A percentile compares a stretch with the other conserved stretches of the same genome.
Evolutionary conservation across 306 rosid genomes (phyloP).

Genomic region (Prunus dulcis): DNA sequence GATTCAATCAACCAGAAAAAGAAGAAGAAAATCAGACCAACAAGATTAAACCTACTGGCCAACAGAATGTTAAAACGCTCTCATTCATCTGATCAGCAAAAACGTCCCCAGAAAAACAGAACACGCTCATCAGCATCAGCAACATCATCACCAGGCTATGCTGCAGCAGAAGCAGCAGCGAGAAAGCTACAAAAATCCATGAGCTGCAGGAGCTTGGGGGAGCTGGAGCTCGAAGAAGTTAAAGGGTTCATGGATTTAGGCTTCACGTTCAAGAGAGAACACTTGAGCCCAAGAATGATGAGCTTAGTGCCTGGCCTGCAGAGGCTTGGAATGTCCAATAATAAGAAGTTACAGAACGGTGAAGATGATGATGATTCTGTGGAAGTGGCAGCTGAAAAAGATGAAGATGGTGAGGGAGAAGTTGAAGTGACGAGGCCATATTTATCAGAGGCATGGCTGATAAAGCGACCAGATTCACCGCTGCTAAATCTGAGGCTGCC

Average conservation of each 20-base stretch:
- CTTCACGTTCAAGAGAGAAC: slow-evolving; percentile 58
- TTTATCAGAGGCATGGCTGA: slow-evolving; percentile 83
- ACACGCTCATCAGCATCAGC: slow-evolving; percentile 16
- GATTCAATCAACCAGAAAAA: neutral
- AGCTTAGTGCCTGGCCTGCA: slow-evolving; percentile 73
- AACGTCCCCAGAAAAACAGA: slow-evolving; percentile 21
- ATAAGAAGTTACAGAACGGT: neutral
- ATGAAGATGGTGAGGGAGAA: slow-evolving; percentile 2
- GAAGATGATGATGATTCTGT: neutral
- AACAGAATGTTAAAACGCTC: slow-evolving; percentile 21
- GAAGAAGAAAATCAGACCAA: slow-evolving; percentile 16
- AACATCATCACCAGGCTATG: neutral
- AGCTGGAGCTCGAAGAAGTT: slow-evolving; percentile 82
- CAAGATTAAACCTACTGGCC: slow-evolving; percentile 20
- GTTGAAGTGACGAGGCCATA: slow-evolving; percentile 58
- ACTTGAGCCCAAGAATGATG: slow-evolving; percentile 56
- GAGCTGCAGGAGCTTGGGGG: slow-evolving; percentile 63
- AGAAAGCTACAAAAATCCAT: slow-evolving; percentile 48
- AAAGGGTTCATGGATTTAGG: slow-evolving; percentile 89
- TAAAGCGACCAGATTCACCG: slow-evolving; percentile 66
- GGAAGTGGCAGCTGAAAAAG: neutral
- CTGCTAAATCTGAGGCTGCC: slow-evolving; percentile 52
- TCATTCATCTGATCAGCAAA: slow-evolving; percentile 38
- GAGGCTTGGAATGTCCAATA: slow-evolving; percentile 34
- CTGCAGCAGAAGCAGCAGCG: neutral